Base-by-base conservation (phyloP, 2,329 filamentous ascomycete genomes). In the Ascosphaera acerosa region DNA sequence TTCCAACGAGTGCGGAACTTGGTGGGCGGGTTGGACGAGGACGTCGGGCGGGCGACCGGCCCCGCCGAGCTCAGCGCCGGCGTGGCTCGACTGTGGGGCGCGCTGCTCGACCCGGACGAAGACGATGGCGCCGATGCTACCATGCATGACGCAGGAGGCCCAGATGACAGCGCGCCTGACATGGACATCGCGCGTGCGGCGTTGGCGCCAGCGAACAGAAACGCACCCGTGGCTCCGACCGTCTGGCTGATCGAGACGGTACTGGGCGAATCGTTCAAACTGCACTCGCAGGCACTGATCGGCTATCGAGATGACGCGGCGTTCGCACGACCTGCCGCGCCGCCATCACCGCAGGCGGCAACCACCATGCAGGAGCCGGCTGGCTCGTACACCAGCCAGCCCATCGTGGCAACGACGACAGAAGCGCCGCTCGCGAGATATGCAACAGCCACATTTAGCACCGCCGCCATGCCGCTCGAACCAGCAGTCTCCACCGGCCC, bases 211-310 rank as follows among this genome's bases (percentile, higher is more conserved):
- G n/a, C n/a, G n/a, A n/a, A n/a, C n/a, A n/a, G n/a, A n/a, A n/a
- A n/a, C n/a, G n/a, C n/a, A n/a, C n/a, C n/a, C n/a, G n/a, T 42
- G 32, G 41, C 29, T 16, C n/a, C n/a, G n/a, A 32, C 4, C 30
- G 31, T 22, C 18, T 23, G 15, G 45, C 55, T 53, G 39, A 56
- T 57, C 35, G 53, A 55, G 43, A 81, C 89, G 49, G 69, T 94
- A 31, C 91, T 94, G 76, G 87, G 87, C 45, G 87, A 94, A 55
- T 82, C 87, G 32, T 94, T 97, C 66, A 87, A 89, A 49, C 70
- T 92, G 35, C 84, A 94, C 55, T 77, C 82, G 22, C 82, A 94
- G 58, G 82, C 87, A 40, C 70, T 97, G 19, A 70, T 84, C 41
- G 82, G 84, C 51, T 94, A 91, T 47, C 81, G 92, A 49, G 84